Evolutionary conservation across 306 rosid genomes (phyloP).

Genomic region (Sechiopsis laciniata): DNA sequence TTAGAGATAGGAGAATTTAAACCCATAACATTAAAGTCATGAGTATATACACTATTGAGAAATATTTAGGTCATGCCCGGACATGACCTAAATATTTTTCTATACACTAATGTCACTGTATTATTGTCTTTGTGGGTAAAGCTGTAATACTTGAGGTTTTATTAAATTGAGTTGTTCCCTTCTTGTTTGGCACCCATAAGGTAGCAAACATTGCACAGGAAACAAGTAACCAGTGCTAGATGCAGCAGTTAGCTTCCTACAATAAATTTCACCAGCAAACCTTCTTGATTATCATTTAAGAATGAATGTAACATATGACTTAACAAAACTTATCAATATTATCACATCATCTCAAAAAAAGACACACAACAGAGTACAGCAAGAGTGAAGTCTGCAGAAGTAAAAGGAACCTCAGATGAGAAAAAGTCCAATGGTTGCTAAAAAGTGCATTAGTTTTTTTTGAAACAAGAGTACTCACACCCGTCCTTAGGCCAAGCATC

Average conservation of each 20-base stretch:
- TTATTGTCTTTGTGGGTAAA: neutral
- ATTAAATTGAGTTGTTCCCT: neutral
- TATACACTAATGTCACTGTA: too few species aligned
- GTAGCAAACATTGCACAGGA: neutral
- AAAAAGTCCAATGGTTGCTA: neutral
- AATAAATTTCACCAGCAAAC: neutral
- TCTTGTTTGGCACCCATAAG: too few species aligned
- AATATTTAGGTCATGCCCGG: too few species aligned
- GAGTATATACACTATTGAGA: too few species aligned
- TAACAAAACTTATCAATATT: neutral
- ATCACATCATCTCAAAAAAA: neutral
- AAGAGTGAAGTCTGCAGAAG: neutral
- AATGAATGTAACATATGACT: neutral
- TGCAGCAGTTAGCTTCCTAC: neutral
- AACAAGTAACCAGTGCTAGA: neutral
- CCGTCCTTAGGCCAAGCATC: too few species aligned
- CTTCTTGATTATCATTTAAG: neutral
- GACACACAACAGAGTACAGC: neutral
- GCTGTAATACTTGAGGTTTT: neutral
- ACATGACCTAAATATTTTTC: too few species aligned
- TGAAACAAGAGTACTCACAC: too few species aligned
- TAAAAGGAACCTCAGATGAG: neutral
- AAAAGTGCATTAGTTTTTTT: too few species aligned
- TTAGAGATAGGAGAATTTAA: too few species aligned
- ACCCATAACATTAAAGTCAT: too few species aligned